phyloP scores from a whole-genome alignment of 2,329 filamentous ascomycete genomes.

The Capronia americana region DNA sequence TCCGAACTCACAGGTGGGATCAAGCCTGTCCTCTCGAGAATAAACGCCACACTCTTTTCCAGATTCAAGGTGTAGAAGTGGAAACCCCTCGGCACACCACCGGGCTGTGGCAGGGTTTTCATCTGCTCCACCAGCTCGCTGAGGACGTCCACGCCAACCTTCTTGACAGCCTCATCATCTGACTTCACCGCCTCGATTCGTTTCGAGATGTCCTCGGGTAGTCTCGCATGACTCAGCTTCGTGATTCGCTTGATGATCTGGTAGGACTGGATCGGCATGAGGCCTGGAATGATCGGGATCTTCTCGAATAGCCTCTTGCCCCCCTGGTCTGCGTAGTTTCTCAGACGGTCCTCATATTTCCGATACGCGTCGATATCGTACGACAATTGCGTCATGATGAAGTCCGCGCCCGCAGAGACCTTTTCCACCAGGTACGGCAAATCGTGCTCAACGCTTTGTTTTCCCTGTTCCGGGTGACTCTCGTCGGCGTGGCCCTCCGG shows the following conservation, averaged over 20 bases:
- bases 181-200: conserved; percentile 60
- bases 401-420: conserved; percentile 88
- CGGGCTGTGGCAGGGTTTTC: conserved; percentile 65
- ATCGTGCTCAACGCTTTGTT: conserved; percentile 68
- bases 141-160: conserved; percentile 66
- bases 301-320: conserved; percentile 69
- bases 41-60: conserved; percentile 87
- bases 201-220: conserved; percentile 73
- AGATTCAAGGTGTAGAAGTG: conserved; percentile 96
- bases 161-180: conserved; percentile 57
- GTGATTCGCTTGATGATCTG: conserved; percentile 93
- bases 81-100: conserved; percentile 71
- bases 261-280: conserved; percentile 98
- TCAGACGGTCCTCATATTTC: conserved; percentile 75
- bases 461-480: conserved; percentile 76
- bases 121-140: conserved; percentile 83
- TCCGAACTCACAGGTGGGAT: conserved; percentile 64
- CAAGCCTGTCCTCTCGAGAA: conserved; percentile 82
- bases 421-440: conserved; percentile 90
- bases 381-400: conserved; percentile 98
- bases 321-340: conserved; percentile 77
- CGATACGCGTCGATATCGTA: conserved; percentile 87
- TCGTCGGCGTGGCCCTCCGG: conserved; percentile 95
- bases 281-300: conserved; percentile 87
- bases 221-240: conserved; percentile 87